These are phyloP conservation scores for Eucalyptus regnans DNA, from an alignment of 345 rosid species.

Conservation along the genomic window DNA sequence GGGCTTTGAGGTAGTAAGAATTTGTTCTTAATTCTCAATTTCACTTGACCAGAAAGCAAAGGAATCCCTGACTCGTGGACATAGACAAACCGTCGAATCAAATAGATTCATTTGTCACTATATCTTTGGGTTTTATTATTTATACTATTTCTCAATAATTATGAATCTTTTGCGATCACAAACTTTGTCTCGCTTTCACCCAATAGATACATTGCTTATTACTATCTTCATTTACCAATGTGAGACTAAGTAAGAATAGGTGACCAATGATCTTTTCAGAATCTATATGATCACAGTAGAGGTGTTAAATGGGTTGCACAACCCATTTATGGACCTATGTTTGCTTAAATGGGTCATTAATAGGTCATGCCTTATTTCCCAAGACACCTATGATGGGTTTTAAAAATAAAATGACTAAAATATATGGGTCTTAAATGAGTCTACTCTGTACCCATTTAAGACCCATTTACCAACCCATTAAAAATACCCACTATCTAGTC, in stretches of 20 bases:
- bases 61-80: not conserved
- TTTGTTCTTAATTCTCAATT: not conserved
- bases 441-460: too few relatives aligned
- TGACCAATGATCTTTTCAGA: not conserved
- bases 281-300: not conserved
- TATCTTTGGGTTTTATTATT: not conserved
- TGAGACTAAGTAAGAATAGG: not conserved
- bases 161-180: not conserved
- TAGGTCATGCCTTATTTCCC: too few relatives aligned
- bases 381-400: too few relatives aligned
- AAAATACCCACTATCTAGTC: too few relatives aligned
- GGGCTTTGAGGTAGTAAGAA: not conserved
- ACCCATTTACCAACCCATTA: too few relatives aligned
- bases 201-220: not conserved
- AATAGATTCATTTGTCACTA: not conserved
- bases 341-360: too few relatives aligned
- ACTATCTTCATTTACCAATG: not conserved
- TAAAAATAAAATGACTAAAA: too few relatives aligned
- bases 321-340: too few relatives aligned
- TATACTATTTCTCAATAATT: not conserved
- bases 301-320: too few relatives aligned
- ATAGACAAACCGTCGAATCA: not conserved
- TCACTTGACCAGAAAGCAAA: not conserved
- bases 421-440: too few relatives aligned
- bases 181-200: not conserved